Conservation (phyloP, 176 grass and related monocot species). For the bread wheat (Triticum aestivum) region DNA sequence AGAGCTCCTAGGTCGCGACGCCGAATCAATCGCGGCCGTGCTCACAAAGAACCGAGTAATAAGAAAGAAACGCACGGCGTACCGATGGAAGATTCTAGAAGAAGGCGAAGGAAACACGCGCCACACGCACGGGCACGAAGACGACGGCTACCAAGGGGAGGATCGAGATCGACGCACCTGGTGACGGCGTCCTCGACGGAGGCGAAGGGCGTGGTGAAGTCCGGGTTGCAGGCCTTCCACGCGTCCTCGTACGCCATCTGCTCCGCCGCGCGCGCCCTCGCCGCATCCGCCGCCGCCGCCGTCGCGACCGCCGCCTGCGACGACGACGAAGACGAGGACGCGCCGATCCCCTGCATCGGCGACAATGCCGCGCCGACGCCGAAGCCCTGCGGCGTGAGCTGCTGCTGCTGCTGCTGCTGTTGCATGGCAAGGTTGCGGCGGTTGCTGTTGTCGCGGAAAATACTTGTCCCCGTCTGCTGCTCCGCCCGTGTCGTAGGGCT, state of each 20-base stretch:
- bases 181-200: constrained; percentile 65
- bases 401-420: not conserved
- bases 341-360: not conserved
- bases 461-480: not conserved
- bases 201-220: constrained; percentile 57
- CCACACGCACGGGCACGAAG: not conserved
- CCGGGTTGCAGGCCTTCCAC: constrained; percentile 54
- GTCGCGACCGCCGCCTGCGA: not conserved
- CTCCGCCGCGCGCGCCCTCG: constrained; percentile 31
- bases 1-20: not conserved
- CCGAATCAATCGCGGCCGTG: not conserved
- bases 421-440: constrained; percentile 28
- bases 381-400: constrained; percentile 2
- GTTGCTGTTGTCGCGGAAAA: not conserved
- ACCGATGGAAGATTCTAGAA: not conserved
- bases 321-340: not conserved
- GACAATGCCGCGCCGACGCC: not conserved
- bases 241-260: constrained; percentile 65
- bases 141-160: not conserved
- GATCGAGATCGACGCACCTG: constrained; percentile 31
- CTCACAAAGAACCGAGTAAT: not conserved
- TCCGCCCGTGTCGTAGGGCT: constrained; percentile 17
- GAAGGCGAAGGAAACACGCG: not conserved
- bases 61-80: not conserved
- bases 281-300: not conserved